A percentile compares a stretch with the other conserved stretches of the same genome.
Conservation (phyloP, 2,329 filamentous ascomycete genomes). For the Scedosporium apiospermum region DNA sequence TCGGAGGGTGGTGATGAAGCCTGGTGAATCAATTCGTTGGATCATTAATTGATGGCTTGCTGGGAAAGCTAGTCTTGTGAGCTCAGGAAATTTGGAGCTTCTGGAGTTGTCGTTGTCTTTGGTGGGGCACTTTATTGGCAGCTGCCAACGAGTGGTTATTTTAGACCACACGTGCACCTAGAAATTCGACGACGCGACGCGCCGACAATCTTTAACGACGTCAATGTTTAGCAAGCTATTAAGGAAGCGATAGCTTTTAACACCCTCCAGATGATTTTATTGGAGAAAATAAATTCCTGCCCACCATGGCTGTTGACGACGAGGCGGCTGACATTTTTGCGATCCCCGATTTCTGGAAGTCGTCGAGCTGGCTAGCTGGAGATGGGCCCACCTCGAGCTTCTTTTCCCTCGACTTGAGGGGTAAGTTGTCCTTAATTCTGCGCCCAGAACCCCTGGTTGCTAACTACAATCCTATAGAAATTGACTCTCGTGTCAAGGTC, state of each 20-base stretch:
- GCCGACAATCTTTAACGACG: not conserved
- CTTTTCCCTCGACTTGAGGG: constrained; percentile 31
- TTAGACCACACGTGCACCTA: not conserved
- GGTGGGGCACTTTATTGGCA: not conserved
- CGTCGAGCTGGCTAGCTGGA: constrained; percentile 37
- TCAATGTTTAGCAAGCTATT: not conserved
- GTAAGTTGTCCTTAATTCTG: constrained; percentile 12
- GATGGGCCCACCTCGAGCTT: constrained; percentile 21
- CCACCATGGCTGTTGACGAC: constrained; percentile 19
- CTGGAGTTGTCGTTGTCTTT: too few relatives aligned
- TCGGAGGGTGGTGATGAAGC: not conserved
- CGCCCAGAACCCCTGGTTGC: not conserved
- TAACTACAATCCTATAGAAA: not conserved
- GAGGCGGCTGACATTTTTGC: constrained; percentile 49
- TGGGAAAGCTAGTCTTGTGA: not conserved
- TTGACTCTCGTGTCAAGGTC: constrained; percentile 1
- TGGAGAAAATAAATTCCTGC: constrained; percentile 20
- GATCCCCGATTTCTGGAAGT: constrained; percentile 50
- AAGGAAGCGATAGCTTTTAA: not conserved
- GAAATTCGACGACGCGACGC: constrained; percentile 1
- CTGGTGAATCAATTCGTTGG: not conserved
- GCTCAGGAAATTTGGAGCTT: too few relatives aligned
- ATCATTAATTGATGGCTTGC: not conserved
- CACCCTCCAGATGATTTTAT: not conserved
- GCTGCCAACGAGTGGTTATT: not conserved